Conservation (phyloP, 495 filamentous ascomycete genomes). For the Filosporella fistucella region DNA sequence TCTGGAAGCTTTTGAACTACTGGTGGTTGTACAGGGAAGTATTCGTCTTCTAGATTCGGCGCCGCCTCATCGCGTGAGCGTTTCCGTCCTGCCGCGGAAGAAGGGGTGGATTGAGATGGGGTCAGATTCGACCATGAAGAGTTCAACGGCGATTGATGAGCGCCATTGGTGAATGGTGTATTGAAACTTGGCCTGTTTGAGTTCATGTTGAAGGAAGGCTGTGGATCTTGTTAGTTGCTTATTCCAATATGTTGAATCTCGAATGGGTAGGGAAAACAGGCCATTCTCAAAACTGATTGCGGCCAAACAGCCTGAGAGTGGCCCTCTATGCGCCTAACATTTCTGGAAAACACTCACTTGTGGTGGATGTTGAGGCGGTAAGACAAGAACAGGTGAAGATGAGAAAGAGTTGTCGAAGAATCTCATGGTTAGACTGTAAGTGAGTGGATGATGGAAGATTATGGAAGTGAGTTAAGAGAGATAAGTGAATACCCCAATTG, state of each 20-base stretch:
- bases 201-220: constrained; percentile 34
- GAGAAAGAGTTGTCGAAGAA: constrained; percentile 19
- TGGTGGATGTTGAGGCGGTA: constrained; percentile 42
- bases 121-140: constrained; percentile 17
- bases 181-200: constrained; percentile 35
- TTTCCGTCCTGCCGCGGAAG: constrained; percentile 52
- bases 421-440: constrained; percentile 20
- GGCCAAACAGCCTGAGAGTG: too few species aligned
- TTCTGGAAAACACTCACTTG: constrained; percentile 2
- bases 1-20: constrained; percentile 35
- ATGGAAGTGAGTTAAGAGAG: neutral
- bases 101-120: constrained; percentile 13
- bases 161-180: constrained; percentile 28
- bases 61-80: constrained; percentile 60
- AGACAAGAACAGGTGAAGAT: constrained; percentile 46
- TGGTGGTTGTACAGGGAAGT: constrained; percentile 35
- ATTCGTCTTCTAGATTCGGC: constrained; percentile 46
- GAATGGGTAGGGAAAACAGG: too few species aligned
- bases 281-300: too few species aligned
- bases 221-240: neutral
- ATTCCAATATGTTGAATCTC: too few species aligned
- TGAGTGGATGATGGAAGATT: constrained; percentile 4
- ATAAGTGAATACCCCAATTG: constrained; percentile 11
- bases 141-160: constrained; percentile 22
- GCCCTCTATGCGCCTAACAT: too few species aligned